These are phyloP conservation scores for Opeltia flavorubescens DNA, from an alignment of 495 filamentous ascomycete genomes.

Conservation along the genomic window DNA sequence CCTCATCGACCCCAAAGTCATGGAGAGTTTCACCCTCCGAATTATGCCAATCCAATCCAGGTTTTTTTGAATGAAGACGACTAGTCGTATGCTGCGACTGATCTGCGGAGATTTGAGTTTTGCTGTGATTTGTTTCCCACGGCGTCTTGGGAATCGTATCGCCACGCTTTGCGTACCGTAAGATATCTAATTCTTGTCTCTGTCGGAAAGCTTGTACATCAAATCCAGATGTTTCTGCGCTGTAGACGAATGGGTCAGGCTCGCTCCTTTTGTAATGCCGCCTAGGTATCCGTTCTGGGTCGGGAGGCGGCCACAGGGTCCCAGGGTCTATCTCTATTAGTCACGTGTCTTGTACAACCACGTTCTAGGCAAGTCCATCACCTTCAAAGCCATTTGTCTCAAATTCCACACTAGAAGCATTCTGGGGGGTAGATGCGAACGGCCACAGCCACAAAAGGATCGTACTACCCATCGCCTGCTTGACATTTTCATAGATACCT, in stretches of 20 bases:
- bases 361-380: conserved; percentile 16
- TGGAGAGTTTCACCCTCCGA: conserved; percentile 70
- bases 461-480: conserved; percentile 57
- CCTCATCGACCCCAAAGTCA: conserved; percentile 87
- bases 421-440: conserved; percentile 37
- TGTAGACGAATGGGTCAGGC: conserved; percentile 22
- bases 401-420: conserved; percentile 49
- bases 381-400: conserved; percentile 83
- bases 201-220: conserved; percentile 41
- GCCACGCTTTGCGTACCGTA: conserved; percentile 19
- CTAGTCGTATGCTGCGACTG: conserved; percentile 11
- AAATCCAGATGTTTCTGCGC: not conserved
- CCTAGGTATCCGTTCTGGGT: conserved; percentile 66
- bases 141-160: not conserved
- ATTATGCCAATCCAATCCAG: conserved; percentile 67
- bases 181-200: conserved; percentile 40
- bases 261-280: conserved; percentile 20
- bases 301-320: conserved; percentile 71
- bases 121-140: not conserved
- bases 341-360: not conserved
- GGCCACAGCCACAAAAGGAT: conserved; percentile 51
- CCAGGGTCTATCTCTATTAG: conserved; percentile 25
- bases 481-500: conserved; percentile 68
- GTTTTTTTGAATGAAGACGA: conserved; percentile 20
- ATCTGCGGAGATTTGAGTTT: not conserved